A percentile compares a stretch with the other conserved stretches of the same genome.
Conservation (phyloP, 78 protist species). For the Dictyostelium discoideum region dicty_2.7 NC_007089.4:5988001-5988500, state of each 20-base stretch:
- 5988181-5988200: slow-evolving; percentile 28
- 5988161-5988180: slow-evolving; percentile 22
- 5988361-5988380: neutral
- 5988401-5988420: slow-evolving; percentile 10
- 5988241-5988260: slow-evolving; percentile 39
- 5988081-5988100: neutral
- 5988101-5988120: slow-evolving; percentile 14
- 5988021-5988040: neutral
- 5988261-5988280: neutral
- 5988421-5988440: neutral
- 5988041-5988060: neutral
- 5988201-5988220: neutral
- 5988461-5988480: neutral
- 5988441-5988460: neutral
- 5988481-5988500: neutral
- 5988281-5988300: neutral
- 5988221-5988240: neutral
- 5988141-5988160: neutral
- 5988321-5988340: neutral
- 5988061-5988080: neutral
- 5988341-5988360: neutral
- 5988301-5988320: neutral
- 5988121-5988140: slow-evolving; percentile 3
- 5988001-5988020: neutral
- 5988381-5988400: neutral